phyloP scores from a whole-genome alignment of 2,329 filamentous ascomycete species.

The Didymella segeticola region DNA sequence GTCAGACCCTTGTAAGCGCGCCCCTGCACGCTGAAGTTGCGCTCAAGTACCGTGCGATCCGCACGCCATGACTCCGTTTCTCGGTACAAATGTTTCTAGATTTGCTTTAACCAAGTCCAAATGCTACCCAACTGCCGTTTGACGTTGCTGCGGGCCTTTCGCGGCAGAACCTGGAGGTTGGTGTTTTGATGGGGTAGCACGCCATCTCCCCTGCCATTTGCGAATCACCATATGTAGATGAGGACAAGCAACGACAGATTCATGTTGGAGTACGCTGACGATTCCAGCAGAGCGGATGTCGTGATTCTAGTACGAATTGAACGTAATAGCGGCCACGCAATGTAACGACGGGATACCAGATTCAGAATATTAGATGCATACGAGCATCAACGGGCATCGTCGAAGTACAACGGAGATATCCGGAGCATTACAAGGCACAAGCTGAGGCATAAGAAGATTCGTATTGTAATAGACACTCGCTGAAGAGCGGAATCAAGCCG shows the following conservation, averaged over 20 bases:
- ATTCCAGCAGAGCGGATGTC: constrained; percentile 13
- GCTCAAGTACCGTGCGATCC: background rate
- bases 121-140: background rate
- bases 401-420: background rate
- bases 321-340: background rate
- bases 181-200: constrained; percentile 33
- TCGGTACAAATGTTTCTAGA: background rate
- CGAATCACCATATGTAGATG: constrained; percentile 13
- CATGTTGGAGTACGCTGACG: background rate
- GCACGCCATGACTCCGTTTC: constrained; percentile 1
- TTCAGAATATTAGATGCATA: background rate
- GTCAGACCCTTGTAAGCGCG: constrained; percentile 1
- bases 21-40: background rate
- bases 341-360: background rate
- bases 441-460: background rate
- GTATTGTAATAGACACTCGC: background rate
- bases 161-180: constrained; percentile 6
- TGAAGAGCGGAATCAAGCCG: background rate
- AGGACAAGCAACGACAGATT: background rate
- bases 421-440: background rate
- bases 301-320: constrained; percentile 5
- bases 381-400: background rate
- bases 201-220: constrained; percentile 31
- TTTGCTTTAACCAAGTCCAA: background rate
- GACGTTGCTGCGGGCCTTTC: background rate